Evolutionary conservation across 148 eudicot species (phyloP), one percentile per base, ranked within the genome.

Genomic region (Silene uniflora): DNA sequence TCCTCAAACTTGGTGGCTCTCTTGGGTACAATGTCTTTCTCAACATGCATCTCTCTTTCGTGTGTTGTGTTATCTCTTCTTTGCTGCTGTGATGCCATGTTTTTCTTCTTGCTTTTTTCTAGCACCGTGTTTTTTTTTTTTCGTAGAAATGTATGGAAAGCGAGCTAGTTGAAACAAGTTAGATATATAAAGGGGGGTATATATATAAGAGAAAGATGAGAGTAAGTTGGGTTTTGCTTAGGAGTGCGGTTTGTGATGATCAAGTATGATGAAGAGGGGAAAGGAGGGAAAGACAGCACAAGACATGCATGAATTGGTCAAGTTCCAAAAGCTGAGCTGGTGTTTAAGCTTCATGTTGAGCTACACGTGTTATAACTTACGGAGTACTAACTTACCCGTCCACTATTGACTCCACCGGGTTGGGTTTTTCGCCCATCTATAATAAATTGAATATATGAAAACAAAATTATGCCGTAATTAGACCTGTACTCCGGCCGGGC

Each of bases 21-120:
- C 55, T 91, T 84, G 3, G 91, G 91, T 0, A 87, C 97, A 13
- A 73, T 68, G 49, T 88, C 86, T 74, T 84, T 85, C 79, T 87
- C 88, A 1, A 83, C 84, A 6, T 76, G 76, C 5, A 76, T 22
- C 29, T 80, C 77, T 35, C 87, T 74, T 73, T 83, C 92, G n/a
- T 80, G 76, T 8, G 85, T 83, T 13, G 58, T 74, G 27, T 82
- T 80, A 16, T 93, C 90, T 76, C 89, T 83, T 29, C 86, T 88
- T 55, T 83, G 46, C 68, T 93, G 86, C 35, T 86, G 76, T 2
- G 98, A 86, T 27, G 92, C 89, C 97, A 89, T 90, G 52, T 56
- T 35, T 7, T 49, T 19, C 14, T 1, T 32, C 12, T 55, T 1
- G 18, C 24, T 42, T 35, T 42, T 10, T 39, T 39, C 1, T 47